Evolutionary conservation across 768 basidiomycete genomes (phyloP).

Genomic region (Lactifluus subvellereus): DNA sequence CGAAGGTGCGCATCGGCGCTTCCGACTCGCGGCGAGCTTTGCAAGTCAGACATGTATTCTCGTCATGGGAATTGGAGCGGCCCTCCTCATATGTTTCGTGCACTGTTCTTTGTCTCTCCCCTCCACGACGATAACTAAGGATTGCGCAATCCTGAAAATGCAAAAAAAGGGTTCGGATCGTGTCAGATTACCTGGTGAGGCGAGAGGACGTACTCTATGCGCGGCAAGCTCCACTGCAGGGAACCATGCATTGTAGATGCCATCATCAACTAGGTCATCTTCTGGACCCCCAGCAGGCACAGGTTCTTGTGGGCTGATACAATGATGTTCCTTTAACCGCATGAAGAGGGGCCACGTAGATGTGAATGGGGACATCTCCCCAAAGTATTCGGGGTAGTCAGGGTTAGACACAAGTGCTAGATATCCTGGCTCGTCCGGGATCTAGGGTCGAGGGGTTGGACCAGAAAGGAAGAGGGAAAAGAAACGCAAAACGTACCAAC

Average conservation of each 20-base stretch:
- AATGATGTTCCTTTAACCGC: slow-evolving; percentile 51
- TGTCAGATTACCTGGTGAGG: not conserved
- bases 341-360: slow-evolving; percentile 51
- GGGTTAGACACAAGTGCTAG: slow-evolving; percentile 27
- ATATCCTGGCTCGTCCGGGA: slow-evolving; percentile 33
- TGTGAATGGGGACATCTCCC: slow-evolving; percentile 31
- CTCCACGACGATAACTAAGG: slow-evolving; percentile 5
- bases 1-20: slow-evolving; percentile 10
- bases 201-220: slow-evolving; percentile 26
- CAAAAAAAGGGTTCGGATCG: not conserved
- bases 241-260: slow-evolving; percentile 41
- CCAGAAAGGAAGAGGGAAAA: not conserved
- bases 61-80: slow-evolving; percentile 39
- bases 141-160: not conserved
- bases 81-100: slow-evolving; percentile 40
- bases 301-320: slow-evolving; percentile 38
- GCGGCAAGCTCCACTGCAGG: slow-evolving; percentile 25
- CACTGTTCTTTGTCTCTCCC: slow-evolving; percentile 5
- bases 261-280: slow-evolving; percentile 31
- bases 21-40: slow-evolving; percentile 4
- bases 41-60: slow-evolving; percentile 33
- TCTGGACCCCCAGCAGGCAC: slow-evolving; percentile 25
- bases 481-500: slow-evolving; percentile 39
- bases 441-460: slow-evolving; percentile 26
- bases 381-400: slow-evolving; percentile 28